Evolutionary conservation across 345 rosid genomes (phyloP), one percentile per base, ranked within the genome.

Genomic region (Brassica rapa): DNA sequence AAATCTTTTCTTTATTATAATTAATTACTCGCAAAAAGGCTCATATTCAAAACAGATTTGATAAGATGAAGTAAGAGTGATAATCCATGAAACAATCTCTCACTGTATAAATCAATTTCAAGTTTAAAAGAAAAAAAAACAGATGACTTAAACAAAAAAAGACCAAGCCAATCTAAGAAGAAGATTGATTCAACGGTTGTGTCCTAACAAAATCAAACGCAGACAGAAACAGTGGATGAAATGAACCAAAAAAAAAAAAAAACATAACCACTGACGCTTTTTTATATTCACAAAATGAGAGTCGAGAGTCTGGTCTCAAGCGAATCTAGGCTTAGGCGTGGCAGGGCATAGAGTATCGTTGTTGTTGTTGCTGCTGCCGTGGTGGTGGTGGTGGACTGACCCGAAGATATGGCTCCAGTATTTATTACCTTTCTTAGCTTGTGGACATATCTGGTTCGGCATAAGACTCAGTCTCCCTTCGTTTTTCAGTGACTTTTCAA

Each of bases 371-470:
- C 0, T n/a, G n/a, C 2, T 5, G 1, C 10, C 6, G 14, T 71
- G 71, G 43, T 51, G 69, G 21, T 71, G 64, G 41, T 51, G 75
- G 23, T 64, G 68, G 39, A 24, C 5, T 61, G 49, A 68, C 1
- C 68, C 90, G 8, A 92, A 83, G 81, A 78, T 92, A 23, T 89
- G 89, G 77, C 87, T 89, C 96, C 90, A 87, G 15, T 80, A 88
- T 39, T 74, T 86, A 56, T 72, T 82, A 57, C 91, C 83, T 83
- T 88, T 89, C 84, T 87, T 90, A 19, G 83, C 87, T 80, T 92
- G 89, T 27, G 84, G 91, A 84, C 84, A 84, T 19, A 75, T 83
- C 16, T 83, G 82, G 72, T 70, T 83, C 19, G 76, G 86, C 59
- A 69, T 83, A 37, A 89, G 85, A 70, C 51, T 82, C 64, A 92